A percentile compares a stretch with the other conserved stretches of the same genome.
phyloP scores from a whole-genome alignment of 768 basidiomycete species.

The Russula dissimulans region DNA sequence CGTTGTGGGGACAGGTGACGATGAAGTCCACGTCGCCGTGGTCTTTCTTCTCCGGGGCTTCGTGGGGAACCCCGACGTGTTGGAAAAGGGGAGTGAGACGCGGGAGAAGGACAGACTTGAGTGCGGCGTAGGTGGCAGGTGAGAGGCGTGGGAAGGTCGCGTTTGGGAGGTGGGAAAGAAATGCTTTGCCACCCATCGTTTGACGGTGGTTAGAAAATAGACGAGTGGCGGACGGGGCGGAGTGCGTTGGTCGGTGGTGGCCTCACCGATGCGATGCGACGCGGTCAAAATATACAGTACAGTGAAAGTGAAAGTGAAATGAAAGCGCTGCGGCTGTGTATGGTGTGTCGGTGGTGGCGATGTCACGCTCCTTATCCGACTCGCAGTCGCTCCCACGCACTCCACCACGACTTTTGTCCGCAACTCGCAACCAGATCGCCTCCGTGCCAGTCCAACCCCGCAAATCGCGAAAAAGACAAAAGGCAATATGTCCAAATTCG shows the following conservation, averaged over 20 bases:
- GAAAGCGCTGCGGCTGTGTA: not conserved
- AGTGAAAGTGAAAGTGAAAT: not conserved
- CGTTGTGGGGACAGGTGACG: constrained; percentile 37
- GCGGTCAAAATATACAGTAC: too few relatives aligned
- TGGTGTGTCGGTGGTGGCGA: too few relatives aligned
- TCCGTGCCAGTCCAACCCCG: too few relatives aligned
- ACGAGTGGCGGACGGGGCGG: not conserved
- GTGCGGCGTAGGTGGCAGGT: constrained; percentile 39
- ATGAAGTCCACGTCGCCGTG: constrained; percentile 66
- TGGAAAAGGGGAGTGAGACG: constrained; percentile 40
- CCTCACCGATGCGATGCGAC: too few relatives aligned
- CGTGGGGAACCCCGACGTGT: constrained; percentile 45
- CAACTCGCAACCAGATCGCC: too few relatives aligned
- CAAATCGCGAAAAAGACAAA: not conserved
- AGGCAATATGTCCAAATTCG: constrained; percentile 62
- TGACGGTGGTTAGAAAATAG: too few relatives aligned
- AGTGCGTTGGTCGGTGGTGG: not conserved
- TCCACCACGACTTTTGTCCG: too few relatives aligned
- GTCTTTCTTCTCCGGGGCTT: constrained; percentile 56
- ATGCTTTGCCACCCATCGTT: constrained; percentile 66
- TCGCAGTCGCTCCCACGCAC: too few relatives aligned
- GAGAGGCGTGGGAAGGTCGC: constrained; percentile 53
- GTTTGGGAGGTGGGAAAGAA: constrained; percentile 36
- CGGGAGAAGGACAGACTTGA: constrained; percentile 39
- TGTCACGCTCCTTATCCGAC: too few relatives aligned